These are phyloP conservation scores for Diaporthe destruens DNA, from an alignment of 2,329 filamentous ascomycete species.

Conservation along the genomic window DNA sequence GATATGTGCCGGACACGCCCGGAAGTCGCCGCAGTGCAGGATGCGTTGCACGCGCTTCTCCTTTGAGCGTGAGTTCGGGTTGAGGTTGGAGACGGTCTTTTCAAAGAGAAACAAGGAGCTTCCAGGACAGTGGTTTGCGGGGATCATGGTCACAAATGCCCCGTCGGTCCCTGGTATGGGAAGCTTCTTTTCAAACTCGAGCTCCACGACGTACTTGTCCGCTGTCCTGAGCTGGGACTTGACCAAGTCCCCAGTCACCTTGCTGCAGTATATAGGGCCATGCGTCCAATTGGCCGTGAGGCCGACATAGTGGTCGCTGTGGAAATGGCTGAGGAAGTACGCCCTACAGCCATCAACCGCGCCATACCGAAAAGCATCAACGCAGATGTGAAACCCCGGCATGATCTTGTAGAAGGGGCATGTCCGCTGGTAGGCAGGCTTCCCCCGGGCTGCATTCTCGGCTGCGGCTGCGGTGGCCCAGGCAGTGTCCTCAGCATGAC, in stretches of 20 bases:
- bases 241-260: constrained; percentile 90
- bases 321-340: constrained; percentile 97
- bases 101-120: constrained; percentile 95
- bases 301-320: constrained; percentile 97
- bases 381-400: constrained; percentile 90
- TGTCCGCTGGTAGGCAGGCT: constrained; percentile 87
- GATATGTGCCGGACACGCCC: constrained; percentile 88
- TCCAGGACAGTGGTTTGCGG: constrained; percentile 96
- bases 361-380: constrained; percentile 96
- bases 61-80: constrained; percentile 46
- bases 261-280: constrained; percentile 96
- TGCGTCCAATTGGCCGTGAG: constrained; percentile 90
- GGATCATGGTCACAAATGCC: constrained; percentile 91
- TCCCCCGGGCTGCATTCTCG: constrained; percentile 83
- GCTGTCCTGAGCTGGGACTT: constrained; percentile 88
- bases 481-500: constrained; percentile 88
- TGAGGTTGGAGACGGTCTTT: constrained; percentile 68
- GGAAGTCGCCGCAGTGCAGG: constrained; percentile 95
- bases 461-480: constrained; percentile 89
- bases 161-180: constrained; percentile 87
- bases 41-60: constrained; percentile 79
- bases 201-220: constrained; percentile 83
- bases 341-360: constrained; percentile 92
- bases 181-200: constrained; percentile 85
- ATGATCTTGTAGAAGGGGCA: constrained; percentile 99